Conservation (phyloP, 106 monocot genomes). For the Chionographis japonica region DNA sequence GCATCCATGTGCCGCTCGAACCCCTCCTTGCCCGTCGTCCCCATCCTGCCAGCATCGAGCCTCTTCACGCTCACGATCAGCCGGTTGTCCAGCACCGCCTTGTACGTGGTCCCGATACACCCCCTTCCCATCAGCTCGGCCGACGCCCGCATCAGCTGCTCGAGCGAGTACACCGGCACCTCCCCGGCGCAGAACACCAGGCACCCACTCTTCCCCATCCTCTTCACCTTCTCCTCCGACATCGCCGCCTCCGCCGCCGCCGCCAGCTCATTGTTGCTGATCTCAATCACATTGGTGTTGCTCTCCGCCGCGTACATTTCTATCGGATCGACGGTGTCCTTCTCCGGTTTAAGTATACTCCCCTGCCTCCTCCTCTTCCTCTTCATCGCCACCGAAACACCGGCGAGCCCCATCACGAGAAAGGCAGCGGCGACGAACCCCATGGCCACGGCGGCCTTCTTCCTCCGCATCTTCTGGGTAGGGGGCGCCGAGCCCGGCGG, state of each 20-base stretch:
- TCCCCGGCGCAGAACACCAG: slow-evolving; percentile 82
- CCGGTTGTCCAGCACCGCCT: slow-evolving; percentile 53
- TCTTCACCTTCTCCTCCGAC: slow-evolving; percentile 58
- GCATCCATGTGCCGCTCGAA: slow-evolving; percentile 82
- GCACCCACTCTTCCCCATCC: slow-evolving; percentile 61
- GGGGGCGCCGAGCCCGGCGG: slow-evolving; percentile 13
- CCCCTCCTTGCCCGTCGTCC: slow-evolving; percentile 39
- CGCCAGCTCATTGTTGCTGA: slow-evolving; percentile 25
- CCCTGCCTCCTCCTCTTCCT: slow-evolving; percentile 26
- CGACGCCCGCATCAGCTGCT: slow-evolving; percentile 80
- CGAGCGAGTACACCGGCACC: slow-evolving; percentile 41
- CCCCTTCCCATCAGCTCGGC: slow-evolving; percentile 86
- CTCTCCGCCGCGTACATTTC: neutral
- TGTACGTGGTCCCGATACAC: slow-evolving; percentile 65
- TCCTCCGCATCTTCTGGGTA: slow-evolving; percentile 8
- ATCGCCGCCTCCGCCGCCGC: slow-evolving; percentile 21
- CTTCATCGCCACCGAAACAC: slow-evolving; percentile 17
- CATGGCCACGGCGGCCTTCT: slow-evolving; percentile 12
- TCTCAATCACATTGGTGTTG: slow-evolving; percentile 19
- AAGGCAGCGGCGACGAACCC: slow-evolving; percentile 18
- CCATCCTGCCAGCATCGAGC: slow-evolving; percentile 40
- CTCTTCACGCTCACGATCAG: slow-evolving; percentile 62
- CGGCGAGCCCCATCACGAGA: slow-evolving; percentile 27
- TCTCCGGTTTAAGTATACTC: slow-evolving; percentile 24
- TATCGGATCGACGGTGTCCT: slow-evolving; percentile 1